Evolutionary conservation across 2,329 filamentous ascomycete species (phyloP).

Genomic region (Cladophialophora chaetospira): DNA sequence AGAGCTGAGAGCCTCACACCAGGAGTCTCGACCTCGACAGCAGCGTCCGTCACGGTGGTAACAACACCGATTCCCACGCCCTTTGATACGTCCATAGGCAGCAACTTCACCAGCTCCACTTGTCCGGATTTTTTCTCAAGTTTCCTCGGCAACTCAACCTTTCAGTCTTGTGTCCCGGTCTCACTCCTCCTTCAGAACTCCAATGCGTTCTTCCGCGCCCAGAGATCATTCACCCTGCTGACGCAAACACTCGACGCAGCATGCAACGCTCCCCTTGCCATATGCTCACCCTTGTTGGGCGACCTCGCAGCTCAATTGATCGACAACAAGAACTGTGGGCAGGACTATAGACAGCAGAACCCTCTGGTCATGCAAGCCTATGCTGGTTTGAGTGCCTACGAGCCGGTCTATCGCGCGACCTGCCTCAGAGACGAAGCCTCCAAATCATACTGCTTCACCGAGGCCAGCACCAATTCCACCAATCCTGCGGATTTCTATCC

Average conservation of each 20-base stretch:
- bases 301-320: conserved; percentile 67
- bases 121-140: conserved; percentile 61
- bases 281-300: conserved; percentile 68
- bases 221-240: conserved; percentile 69
- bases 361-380: conserved; percentile 73
- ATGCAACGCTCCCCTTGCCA: conserved; percentile 67
- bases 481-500: conserved; percentile 73
- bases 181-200: conserved; percentile 86
- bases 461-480: conserved; percentile 75
- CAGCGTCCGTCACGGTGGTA: conserved; percentile 22
- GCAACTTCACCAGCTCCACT: conserved; percentile 60
- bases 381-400: conserved; percentile 73
- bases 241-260: conserved; percentile 77
- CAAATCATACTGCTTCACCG: conserved; percentile 70
- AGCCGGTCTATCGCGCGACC: conserved; percentile 74
- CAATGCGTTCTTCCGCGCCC: conserved; percentile 76
- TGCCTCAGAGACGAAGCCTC: conserved; percentile 69
- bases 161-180: conserved; percentile 76
- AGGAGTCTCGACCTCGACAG: conserved; percentile 24
- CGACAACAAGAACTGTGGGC: conserved; percentile 64
- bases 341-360: conserved; percentile 69
- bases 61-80: conserved; percentile 58
- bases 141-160: conserved; percentile 67
- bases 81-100: conserved; percentile 66
- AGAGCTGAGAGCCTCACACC: conserved; percentile 16